These are phyloP conservation scores for Pseudonitzschia delicatissima DNA, from an alignment of 108 stramenopile genomes.

Conservation along the genomic window DNA sequence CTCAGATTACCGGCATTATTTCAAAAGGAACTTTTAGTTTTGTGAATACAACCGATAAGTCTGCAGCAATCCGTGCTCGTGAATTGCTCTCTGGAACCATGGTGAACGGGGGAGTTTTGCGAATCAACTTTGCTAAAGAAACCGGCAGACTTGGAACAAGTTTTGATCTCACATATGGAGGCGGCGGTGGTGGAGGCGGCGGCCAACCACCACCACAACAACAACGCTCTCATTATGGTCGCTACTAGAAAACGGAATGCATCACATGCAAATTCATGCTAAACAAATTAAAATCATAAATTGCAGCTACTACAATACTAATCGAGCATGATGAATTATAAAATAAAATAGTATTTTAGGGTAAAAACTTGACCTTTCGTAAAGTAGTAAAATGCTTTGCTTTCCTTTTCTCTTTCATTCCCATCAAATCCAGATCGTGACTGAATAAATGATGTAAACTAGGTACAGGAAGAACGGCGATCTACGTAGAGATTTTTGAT, in stretches of 20 bases:
- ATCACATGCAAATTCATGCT: not conserved
- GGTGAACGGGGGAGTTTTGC: conserved; percentile 70
- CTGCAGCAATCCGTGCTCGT: conserved; percentile 61
- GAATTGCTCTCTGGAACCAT: conserved; percentile 55
- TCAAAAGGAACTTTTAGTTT: conserved; percentile 79
- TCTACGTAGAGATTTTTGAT: no score
- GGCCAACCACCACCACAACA: not conserved
- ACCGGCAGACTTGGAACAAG: conserved; percentile 81
- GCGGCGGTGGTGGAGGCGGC: conserved; percentile 13
- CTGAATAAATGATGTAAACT: no score
- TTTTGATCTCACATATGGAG: conserved; percentile 71
- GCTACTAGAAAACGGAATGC: not conserved
- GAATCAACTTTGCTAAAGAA: conserved; percentile 90
- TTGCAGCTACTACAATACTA: no score
- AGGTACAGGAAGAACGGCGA: no score
- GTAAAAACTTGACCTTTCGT: no score
- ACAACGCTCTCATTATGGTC: conserved; percentile 9
- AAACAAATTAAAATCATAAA: not conserved
- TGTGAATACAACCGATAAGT: conserved; percentile 69
- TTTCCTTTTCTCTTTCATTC: no score
- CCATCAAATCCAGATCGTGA: no score
- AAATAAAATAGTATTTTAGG: no score
- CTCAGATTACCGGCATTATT: conserved; percentile 62
- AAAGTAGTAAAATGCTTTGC: no score
- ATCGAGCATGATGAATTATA: no score